Evolutionary conservation across 1,139 yeast genomes (phyloP), one percentile per base, ranked within the genome.

Genomic region (Pneumocystis sp.): DNA sequence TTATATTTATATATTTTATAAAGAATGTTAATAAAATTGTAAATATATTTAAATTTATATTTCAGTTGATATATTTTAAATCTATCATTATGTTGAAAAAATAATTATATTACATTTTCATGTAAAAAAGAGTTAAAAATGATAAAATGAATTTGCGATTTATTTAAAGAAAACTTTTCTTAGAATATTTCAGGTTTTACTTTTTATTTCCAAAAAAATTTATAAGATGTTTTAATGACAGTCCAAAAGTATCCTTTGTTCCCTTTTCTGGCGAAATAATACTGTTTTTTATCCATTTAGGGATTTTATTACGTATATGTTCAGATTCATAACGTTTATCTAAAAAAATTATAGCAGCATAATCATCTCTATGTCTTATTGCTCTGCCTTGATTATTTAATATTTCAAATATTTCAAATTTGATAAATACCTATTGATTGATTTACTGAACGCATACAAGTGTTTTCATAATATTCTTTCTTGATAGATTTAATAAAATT

Each of bases 381-480:
- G 97, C 89, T 71, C 98, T 81, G n/a, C 61, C 61, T 59, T 37
- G 19, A 59, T 59, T 19, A 40, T 19, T 40, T 37, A 35, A 19
- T 40, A 37, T 6, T 2, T n/a, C 21, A 59, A 59, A 44, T 7
- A 44, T 44, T 21, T 1, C 7, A 0, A 10, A 37, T 19, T 19
- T 37, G 10, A 59, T 59, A 21, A 35, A 59, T 59, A 40, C 97
- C 98, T 25, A 93, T 86, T 75, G 96, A 85, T 75, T 91, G 98
- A 73, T 91, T 91, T 1, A 91, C 89, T 0, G 96, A 87, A 67
- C 93, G 82, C 95, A 93, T 87, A 73, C 97, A 90, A 10, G 89
- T 78, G 72, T 89, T 89, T 70, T 90, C 96, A 71, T 88, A 87
- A 71, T 83, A 89, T 61, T 80, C 82, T n/a, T 77, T 19, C 19